Base-by-base conservation (phyloP, 805 yeast species). In the Torulaspora microellipsoides region DNA sequence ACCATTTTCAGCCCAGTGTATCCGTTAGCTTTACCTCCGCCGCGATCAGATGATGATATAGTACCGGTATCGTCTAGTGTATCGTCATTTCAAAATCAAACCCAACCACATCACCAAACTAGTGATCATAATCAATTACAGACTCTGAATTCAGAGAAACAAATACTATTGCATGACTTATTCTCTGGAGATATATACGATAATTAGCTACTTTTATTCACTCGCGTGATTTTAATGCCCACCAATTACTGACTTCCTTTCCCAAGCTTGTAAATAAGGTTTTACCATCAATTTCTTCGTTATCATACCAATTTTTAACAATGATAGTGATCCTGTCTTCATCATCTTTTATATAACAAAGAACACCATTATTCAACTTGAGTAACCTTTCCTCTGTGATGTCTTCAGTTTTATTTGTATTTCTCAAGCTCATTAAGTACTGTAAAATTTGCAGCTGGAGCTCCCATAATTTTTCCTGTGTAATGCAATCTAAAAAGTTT, bases 231-330 rank as follows among this genome's bases (percentile, higher is more conserved):
- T 36, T 31, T 27, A 20, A 20, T 20, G 20, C 27, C 62, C 61
- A 60, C 63, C 65, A 59, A 15, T 44, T 34, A 3, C 27, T 28
- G 7, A 54, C 65, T 15, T 55, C 60, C 3, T 29, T 40, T 2
- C 64, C 62, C 30, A 62, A 34, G 34, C 53, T 49, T 8, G 41
- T 38, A 12, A 62, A 44, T 28, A 60, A 34, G 4, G 46, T 17
- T 5, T 42, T 25, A 14, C 38, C 28, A 20, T 40, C 32, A 17
- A 15, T 32, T 13, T 43, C 45, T 7, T 47, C 36, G 17, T 45
- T 45, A 29, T 54, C 52, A 27, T 54, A 60, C 68, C 68, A 64
- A 42, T 64, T 64, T 29, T 55, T 56, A 8, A 62, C 46, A 14
- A 62, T 39, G 8, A 62, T 34, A 1, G 52, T 42, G 14, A 52